Conservation (phyloP, 106 monocot genomes). For the Agapanthus africanus region DNA sequence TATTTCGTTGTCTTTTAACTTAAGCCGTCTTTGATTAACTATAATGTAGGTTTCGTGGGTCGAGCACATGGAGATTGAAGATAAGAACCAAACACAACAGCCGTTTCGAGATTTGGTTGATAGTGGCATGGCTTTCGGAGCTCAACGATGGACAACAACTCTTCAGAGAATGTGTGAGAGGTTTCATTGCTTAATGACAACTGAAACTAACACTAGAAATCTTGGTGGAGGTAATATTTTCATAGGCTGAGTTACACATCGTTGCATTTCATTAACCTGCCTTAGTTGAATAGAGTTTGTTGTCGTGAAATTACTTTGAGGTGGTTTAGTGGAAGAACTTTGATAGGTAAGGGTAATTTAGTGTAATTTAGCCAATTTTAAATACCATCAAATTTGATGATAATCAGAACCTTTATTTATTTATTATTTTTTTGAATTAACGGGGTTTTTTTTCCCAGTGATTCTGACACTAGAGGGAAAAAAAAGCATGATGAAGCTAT, state of each 20-base stretch:
- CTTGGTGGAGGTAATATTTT: conserved; percentile 47
- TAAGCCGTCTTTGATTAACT: too few relatives aligned
- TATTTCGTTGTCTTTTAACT: neutral
- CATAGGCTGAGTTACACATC: too few relatives aligned
- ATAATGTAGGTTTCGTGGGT: conserved; percentile 58
- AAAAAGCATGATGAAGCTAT: conserved; percentile 64
- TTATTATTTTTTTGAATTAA: too few relatives aligned
- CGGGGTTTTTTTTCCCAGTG: too few relatives aligned
- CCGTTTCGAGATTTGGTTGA: conserved; percentile 38
- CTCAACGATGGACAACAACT: conserved; percentile 37
- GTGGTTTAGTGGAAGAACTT: too few relatives aligned
- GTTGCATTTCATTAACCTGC: too few relatives aligned
- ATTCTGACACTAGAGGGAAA: conserved; percentile 37
- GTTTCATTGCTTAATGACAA: neutral
- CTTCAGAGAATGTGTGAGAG: conserved; percentile 16
- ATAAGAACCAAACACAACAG: conserved; percentile 17
- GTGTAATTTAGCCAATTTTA: too few relatives aligned
- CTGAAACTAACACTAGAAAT: neutral
- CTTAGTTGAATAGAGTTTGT: too few relatives aligned
- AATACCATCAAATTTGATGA: too few relatives aligned
- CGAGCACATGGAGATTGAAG: conserved; percentile 54
- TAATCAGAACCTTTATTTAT: neutral
- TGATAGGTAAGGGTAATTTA: too few relatives aligned
- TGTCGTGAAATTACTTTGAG: too few relatives aligned
- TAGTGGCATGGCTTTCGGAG: conserved; percentile 55